Conservation (phyloP, 1,284 basidiomycete genomes). For the Irpex lacteus region DNA sequence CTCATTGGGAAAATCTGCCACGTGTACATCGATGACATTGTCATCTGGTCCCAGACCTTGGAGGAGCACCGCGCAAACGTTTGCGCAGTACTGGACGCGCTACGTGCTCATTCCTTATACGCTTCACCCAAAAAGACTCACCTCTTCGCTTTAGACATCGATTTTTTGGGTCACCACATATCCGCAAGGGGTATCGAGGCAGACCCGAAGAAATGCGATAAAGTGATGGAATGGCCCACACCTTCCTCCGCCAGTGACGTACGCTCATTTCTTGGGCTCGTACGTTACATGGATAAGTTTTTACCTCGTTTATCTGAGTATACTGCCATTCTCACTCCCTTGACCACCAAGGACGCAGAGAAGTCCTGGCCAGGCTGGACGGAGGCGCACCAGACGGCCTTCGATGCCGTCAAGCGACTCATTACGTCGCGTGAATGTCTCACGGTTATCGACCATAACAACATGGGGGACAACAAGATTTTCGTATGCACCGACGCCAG, state of each 20-base stretch:
- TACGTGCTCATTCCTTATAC: background rate
- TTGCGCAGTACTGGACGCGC: background rate
- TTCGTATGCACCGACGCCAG: constrained; percentile 2
- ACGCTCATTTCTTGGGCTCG: constrained; percentile 4
- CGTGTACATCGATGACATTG: constrained; percentile 6
- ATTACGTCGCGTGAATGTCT: constrained; percentile 10
- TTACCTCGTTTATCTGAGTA: background rate
- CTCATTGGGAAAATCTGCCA: constrained; percentile 2
- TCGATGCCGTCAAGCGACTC: background rate
- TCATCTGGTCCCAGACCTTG: constrained; percentile 11
- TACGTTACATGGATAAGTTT: constrained; percentile 7
- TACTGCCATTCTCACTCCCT: background rate
- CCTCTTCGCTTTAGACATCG: constrained; percentile 17
- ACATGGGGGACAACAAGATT: constrained; percentile 7
- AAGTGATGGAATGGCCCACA: constrained; percentile 1
- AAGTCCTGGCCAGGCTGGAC: background rate
- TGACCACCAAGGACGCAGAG: constrained; percentile 7
- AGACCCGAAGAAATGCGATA: constrained; percentile 21
- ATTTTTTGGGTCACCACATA: constrained; percentile 27
- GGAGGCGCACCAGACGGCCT: no score
- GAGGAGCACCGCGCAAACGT: constrained; percentile 3
- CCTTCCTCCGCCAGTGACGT: constrained; percentile 2
- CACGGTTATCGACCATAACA: constrained; percentile 6
- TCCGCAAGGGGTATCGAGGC: constrained; percentile 17
- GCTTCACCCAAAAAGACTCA: constrained; percentile 6